phyloP scores from a whole-genome alignment of 1,284 basidiomycete genomes.

The Puccinia polysora region DNA sequence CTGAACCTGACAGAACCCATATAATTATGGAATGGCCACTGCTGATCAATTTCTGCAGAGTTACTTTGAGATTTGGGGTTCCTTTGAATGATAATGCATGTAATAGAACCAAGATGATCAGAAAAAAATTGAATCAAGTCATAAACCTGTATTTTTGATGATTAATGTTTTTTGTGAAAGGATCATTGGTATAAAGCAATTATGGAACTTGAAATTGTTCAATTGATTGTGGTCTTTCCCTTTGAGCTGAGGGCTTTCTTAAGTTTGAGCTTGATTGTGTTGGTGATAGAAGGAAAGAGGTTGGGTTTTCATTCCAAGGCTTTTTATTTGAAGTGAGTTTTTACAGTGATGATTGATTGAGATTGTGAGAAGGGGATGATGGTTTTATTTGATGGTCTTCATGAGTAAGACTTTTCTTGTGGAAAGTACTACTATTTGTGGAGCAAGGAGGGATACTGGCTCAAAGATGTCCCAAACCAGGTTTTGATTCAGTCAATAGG shows the following conservation, averaged over 20 bases:
- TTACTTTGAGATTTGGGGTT: conserved; percentile 58
- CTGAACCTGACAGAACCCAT: conserved; percentile 72
- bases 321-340: conserved; percentile 3
- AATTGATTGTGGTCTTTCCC: conserved; percentile 24
- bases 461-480: too few relatives aligned
- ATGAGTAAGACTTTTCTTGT: not conserved
- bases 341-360: not conserved
- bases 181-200: not conserved
- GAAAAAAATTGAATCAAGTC: too few relatives aligned
- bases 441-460: too few relatives aligned
- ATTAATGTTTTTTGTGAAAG: too few relatives aligned
- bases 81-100: conserved; percentile 55
- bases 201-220: conserved; percentile 21
- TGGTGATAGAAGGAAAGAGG: not conserved
- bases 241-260: conserved; percentile 25
- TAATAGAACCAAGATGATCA: not conserved
- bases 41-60: conserved; percentile 57
- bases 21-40: conserved; percentile 51
- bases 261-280: too few relatives aligned
- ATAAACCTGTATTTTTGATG: too few relatives aligned
- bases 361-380: not conserved
- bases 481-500: not conserved
- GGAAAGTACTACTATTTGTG: too few relatives aligned
- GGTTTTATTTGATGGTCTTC: not conserved
- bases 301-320: not conserved